A percentile compares a stretch with the other conserved stretches of the same genome.
These are phyloP conservation scores for Steccherinum ochraceum DNA, from an alignment of 768 basidiomycete species.

Conservation along the genomic window DNA sequence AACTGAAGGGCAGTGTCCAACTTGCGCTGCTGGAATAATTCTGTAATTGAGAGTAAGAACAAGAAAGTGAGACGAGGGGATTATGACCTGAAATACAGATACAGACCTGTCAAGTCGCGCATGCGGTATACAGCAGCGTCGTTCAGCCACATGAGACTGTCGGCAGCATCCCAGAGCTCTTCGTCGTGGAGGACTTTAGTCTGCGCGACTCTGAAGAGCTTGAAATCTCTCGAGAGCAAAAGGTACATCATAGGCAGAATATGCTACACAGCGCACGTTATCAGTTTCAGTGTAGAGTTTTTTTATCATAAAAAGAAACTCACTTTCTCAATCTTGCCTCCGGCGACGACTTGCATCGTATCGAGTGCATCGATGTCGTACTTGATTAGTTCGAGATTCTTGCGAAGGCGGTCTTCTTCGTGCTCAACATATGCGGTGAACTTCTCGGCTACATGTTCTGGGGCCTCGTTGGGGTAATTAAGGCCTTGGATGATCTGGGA, in stretches of 20 bases:
- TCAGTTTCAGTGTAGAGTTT: constrained; percentile 16
- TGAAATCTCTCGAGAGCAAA: constrained; percentile 22
- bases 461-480: constrained; percentile 11
- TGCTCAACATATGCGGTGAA: constrained; percentile 18
- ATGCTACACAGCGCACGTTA: constrained; percentile 14
- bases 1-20: constrained; percentile 20
- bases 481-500: constrained; percentile 9
- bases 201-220: constrained; percentile 21
- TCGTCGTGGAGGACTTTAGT: constrained; percentile 18
- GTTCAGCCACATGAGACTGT: constrained; percentile 14
- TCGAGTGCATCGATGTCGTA: constrained; percentile 27
- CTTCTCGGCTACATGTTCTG: constrained; percentile 17
- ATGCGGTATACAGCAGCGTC: constrained; percentile 12
- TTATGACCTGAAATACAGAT: background rate
- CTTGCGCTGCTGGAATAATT: constrained; percentile 19
- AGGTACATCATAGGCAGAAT: constrained; percentile 22
- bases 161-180: constrained; percentile 13
- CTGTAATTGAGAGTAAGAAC: constrained; percentile 4
- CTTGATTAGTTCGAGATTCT: constrained; percentile 22
- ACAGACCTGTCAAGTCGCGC: constrained; percentile 9
- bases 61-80: background rate
- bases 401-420: constrained; percentile 21
- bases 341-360: constrained; percentile 23
- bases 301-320: constrained; percentile 13
- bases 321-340: constrained; percentile 27